These are phyloP conservation scores for Pyrenophora graminea DNA, from an alignment of 2,329 filamentous ascomycete genomes.

Conservation along the genomic window DNA sequence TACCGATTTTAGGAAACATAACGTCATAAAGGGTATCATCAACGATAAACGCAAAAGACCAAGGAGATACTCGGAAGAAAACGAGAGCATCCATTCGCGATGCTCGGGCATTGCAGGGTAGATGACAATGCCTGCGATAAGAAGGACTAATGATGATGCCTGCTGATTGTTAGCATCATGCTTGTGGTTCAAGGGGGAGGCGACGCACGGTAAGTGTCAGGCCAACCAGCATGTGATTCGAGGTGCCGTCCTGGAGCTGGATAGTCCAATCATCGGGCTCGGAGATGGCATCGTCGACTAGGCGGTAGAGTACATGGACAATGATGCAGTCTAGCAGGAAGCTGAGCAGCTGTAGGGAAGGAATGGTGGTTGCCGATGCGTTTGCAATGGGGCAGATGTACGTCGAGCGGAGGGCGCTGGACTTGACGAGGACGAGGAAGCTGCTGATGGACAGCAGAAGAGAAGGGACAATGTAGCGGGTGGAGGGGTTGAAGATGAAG, in stretches of 20 bases:
- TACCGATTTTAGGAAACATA: constrained; percentile 44
- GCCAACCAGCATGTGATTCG: constrained; percentile 34
- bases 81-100: constrained; percentile 41
- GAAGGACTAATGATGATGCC: constrained; percentile 38
- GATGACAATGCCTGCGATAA: constrained; percentile 34
- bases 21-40: constrained; percentile 45
- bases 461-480: constrained; percentile 41
- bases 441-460: constrained; percentile 37
- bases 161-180: constrained; percentile 23
- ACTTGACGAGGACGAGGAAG: constrained; percentile 36
- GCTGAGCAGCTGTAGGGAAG: constrained; percentile 36
- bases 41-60: constrained; percentile 43
- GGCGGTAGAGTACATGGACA: constrained; percentile 29
- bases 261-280: constrained; percentile 30
- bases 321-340: constrained; percentile 37
- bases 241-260: constrained; percentile 34
- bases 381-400: constrained; percentile 40
- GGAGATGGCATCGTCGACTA: constrained; percentile 34
- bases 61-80: constrained; percentile 39
- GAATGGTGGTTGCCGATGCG: constrained; percentile 29
- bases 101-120: constrained; percentile 41
- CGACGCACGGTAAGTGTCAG: constrained; percentile 35
- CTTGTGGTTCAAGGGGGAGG: background rate
- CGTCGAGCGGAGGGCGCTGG: constrained; percentile 35
- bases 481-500: constrained; percentile 34